These are phyloP conservation scores for Leishmania guyanensis DNA, from an alignment of 208 protist genomes.

Conservation along the genomic window DNA sequence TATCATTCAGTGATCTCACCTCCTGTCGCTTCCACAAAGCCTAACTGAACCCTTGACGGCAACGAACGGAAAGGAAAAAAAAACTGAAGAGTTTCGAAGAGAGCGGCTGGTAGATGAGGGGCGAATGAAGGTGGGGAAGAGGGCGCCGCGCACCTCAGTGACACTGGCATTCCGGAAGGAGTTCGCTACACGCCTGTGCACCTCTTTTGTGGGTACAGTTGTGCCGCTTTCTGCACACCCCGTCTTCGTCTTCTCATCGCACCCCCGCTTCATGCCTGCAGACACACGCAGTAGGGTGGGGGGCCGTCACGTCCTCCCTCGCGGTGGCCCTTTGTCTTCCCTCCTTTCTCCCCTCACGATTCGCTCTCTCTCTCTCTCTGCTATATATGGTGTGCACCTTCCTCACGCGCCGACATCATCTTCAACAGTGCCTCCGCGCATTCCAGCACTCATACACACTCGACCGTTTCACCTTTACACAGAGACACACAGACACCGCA, in stretches of 20 bases:
- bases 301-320: neutral
- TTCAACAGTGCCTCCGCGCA: neutral
- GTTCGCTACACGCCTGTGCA: neutral
- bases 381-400: neutral
- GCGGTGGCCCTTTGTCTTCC: too few relatives aligned
- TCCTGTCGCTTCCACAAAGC: neutral
- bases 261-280: neutral
- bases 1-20: neutral
- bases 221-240: neutral
- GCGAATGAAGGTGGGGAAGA: too few relatives aligned
- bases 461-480: neutral
- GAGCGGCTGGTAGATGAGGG: neutral
- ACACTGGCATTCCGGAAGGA: neutral
- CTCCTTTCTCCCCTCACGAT: neutral
- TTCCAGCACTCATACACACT: neutral
- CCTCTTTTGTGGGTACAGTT: neutral
- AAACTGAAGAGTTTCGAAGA: neutral
- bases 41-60: neutral
- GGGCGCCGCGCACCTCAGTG: neutral
- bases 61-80: neutral
- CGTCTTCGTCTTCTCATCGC: neutral
- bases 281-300: neutral
- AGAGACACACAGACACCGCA: neutral
- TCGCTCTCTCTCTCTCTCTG: neutral
- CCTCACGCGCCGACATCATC: neutral